phyloP scores from a whole-genome alignment of 768 basidiomycete genomes.

The Amanita rimosa region DNA sequence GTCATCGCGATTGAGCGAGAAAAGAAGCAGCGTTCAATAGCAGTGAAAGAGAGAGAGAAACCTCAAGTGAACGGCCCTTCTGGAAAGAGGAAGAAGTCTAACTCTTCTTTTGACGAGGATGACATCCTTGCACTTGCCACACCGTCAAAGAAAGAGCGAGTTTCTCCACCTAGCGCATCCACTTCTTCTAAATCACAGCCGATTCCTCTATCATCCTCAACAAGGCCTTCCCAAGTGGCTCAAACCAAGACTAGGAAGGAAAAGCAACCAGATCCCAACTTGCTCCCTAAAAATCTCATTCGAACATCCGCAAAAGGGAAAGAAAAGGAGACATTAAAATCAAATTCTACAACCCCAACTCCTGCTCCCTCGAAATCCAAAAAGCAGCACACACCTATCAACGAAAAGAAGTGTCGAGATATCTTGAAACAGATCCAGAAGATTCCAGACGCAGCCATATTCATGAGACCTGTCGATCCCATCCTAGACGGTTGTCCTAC shows the following conservation, averaged over 20 bases:
- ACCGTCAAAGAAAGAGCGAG: conserved; percentile 48
- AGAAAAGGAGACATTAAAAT: conserved; percentile 40
- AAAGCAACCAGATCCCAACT: conserved; percentile 18
- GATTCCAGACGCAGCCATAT: conserved; percentile 60
- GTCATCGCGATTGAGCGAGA: conserved; percentile 72
- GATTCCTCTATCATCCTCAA: conserved; percentile 14
- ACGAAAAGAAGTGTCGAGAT: conserved; percentile 77
- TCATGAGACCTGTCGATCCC: conserved; percentile 78
- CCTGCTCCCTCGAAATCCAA: conserved; percentile 21
- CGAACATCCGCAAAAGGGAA: conserved; percentile 58
- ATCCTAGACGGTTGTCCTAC: conserved; percentile 79
- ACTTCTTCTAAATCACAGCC: conserved; percentile 15
- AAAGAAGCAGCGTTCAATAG: conserved; percentile 34
- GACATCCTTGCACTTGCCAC: conserved; percentile 53
- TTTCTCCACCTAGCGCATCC: conserved; percentile 26
- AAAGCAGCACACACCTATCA: conserved; percentile 41
- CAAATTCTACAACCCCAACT: background rate
- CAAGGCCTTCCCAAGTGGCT: conserved; percentile 14
- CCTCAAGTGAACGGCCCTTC: conserved; percentile 26
- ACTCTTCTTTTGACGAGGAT: conserved; percentile 34
- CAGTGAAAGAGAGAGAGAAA: conserved; percentile 18
- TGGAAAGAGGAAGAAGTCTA: conserved; percentile 48
- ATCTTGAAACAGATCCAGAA: conserved; percentile 49
- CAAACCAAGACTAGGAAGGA: conserved; percentile 34
- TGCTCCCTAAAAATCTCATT: conserved; percentile 19